Evolutionary conservation across 495 filamentous ascomycete species (phyloP), one percentile per base, ranked within the genome.

Genomic region (Pseudevernia furfuracea): DNA sequence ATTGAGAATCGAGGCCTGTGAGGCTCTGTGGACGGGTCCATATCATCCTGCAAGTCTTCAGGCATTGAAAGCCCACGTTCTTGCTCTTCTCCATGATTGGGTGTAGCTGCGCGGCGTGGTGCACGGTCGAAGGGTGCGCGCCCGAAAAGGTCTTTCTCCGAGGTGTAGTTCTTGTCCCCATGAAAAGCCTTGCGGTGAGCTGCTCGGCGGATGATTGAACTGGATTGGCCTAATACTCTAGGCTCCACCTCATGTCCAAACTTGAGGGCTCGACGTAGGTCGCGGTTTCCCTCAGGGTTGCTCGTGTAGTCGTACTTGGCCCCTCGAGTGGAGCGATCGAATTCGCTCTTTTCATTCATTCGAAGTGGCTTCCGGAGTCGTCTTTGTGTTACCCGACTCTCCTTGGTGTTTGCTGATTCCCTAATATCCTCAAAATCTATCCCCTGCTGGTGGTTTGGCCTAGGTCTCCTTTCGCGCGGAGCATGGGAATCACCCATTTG

Each of bases 361-460:
- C 30, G 32, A 14, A 23, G 12, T 36, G 30, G 41, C 17, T 43
- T 65, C 21, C 38, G 36, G 32, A 38, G 32, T 38, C 52, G 38
- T 21, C 25, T 58, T 57, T 48, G 19, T 56, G 23, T 41, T 46
- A 30, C 46, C 28, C 56, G 66, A 7, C 21, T 41, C 25, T 68
- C 58, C 10, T 61, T 68, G 15, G 34, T 17, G 25, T 25, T 61
- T 43, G 30, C 49, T 23, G 30, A 39, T 8, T 58, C 41, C 4
- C 39, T 49, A 14, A 43, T 36, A 17, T 65, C 49, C 36, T 65
- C 62, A 3, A 41, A 30, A 10, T 65, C 58, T 3, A 36, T 14
- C 4, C 34, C 23, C n/a, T 36, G 57, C 60, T 60, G 48, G 37
- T 65, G 49, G 30, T 65, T 65, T 4, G 66, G 62, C 52, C 55